A percentile compares a stretch with the other conserved stretches of the same genome.
phyloP scores from a whole-genome alignment of 2,329 filamentous ascomycete species.

The Apiospora phragmitis region DNA sequence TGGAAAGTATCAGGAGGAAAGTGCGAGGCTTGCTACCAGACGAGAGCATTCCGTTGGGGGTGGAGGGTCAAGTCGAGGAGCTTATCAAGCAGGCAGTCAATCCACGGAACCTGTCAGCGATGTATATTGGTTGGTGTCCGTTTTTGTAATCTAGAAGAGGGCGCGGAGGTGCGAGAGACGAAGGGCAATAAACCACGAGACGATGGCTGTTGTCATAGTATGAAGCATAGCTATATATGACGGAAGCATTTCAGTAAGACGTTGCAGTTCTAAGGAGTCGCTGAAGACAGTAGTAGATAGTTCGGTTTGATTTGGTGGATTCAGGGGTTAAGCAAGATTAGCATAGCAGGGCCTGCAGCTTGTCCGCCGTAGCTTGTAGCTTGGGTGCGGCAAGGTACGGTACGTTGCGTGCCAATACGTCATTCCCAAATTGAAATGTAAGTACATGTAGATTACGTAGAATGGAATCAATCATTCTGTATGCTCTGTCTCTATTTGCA shows the following conservation, averaged over 20 bases:
- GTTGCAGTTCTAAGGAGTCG: neutral
- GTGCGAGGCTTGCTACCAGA: slow-evolving; percentile 79
- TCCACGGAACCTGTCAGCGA: slow-evolving; percentile 76
- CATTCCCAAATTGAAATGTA: neutral
- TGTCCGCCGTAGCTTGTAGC: no score
- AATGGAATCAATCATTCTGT: neutral
- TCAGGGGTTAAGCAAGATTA: neutral
- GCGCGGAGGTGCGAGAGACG: neutral
- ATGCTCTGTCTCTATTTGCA: neutral
- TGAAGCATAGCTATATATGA: neutral
- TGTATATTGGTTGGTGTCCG: slow-evolving; percentile 95
- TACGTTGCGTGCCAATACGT: neutral
- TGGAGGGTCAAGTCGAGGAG: slow-evolving; percentile 97
- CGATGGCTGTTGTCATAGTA: neutral
- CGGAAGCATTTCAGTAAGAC: neutral
- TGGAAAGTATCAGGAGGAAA: slow-evolving; percentile 87
- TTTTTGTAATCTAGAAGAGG: slow-evolving; percentile 44
- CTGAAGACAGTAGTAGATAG: neutral
- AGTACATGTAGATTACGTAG: no score
- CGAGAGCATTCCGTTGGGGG: slow-evolving; percentile 88
- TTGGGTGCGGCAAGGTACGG: no score
- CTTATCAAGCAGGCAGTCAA: slow-evolving; percentile 85
- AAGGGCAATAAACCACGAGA: neutral
- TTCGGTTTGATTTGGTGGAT: neutral
- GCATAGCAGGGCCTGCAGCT: neutral